phyloP scores from a whole-genome alignment of 2,329 filamentous ascomycete species.

The Leptographium wingfieldii region DNA sequence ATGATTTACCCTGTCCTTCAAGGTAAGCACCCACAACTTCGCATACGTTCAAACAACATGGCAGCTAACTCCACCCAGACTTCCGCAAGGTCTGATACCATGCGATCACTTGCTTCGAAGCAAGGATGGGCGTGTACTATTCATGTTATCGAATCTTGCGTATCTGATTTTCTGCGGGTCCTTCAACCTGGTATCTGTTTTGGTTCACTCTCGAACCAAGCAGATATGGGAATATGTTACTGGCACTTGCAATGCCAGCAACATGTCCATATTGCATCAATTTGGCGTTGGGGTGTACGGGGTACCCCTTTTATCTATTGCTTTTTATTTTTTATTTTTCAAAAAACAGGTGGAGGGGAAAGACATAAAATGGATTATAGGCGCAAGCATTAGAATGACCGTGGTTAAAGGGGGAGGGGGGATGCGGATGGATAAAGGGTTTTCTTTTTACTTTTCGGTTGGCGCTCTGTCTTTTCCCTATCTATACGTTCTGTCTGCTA shows the following conservation, averaged over 20 bases:
- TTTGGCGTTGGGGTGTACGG: neutral
- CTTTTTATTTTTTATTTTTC: neutral
- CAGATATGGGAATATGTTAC: neutral
- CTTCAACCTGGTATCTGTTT: neutral
- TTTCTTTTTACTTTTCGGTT: neutral
- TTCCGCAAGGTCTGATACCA: constrained; percentile 43
- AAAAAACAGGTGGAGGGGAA: neutral
- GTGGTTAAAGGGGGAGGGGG: neutral
- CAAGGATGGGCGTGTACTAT: constrained; percentile 8
- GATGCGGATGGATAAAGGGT: neutral
- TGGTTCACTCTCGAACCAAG: too few species aligned
- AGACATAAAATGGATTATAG: constrained; percentile 5
- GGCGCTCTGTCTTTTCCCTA: neutral
- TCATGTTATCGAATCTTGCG: neutral
- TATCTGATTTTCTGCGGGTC: neutral
- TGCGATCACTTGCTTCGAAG: neutral
- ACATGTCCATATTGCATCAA: neutral
- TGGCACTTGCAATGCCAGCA: neutral
- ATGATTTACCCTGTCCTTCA: constrained; percentile 94
- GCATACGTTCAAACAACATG: neutral
- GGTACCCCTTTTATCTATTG: neutral
- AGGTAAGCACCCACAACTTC: constrained; percentile 38
- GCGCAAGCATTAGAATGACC: constrained; percentile 8
- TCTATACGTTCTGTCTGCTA: neutral
- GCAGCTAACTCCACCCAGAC: constrained; percentile 25